Percentiles rank a stretch among this genome's conserved stretches.
Evolutionary conservation across 2,329 filamentous ascomycete species (phyloP).

Genomic region (Hypoxylon sp.): DNA sequence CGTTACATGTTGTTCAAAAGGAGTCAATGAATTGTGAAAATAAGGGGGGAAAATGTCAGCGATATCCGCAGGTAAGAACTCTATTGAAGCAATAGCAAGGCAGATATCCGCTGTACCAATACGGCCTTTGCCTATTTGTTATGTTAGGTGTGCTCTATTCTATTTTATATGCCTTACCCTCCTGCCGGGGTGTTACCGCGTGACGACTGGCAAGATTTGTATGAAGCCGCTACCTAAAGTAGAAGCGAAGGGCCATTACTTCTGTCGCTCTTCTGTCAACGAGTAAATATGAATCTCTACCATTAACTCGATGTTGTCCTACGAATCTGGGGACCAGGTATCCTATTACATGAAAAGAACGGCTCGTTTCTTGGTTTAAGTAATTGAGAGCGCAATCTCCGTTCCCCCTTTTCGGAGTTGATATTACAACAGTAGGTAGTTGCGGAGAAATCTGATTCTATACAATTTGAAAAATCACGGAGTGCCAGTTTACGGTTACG

Average conservation of each 20-base stretch:
- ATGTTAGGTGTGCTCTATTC: not conserved
- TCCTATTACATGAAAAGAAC: not conserved
- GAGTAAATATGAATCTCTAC: too few species aligned
- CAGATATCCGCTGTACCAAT: not conserved
- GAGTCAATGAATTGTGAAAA: not conserved
- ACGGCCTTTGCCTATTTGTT: not conserved
- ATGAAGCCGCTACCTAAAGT: too few species aligned
- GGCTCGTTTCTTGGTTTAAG: not conserved
- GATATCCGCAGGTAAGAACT: not conserved
- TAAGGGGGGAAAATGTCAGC: not conserved
- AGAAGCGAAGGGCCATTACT: too few species aligned
- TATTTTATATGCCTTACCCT: not conserved
- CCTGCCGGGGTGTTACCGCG: not conserved
- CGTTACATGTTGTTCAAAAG: not conserved
- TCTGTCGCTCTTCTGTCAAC: not conserved
- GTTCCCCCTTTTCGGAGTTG: not conserved
- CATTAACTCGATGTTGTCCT: not conserved
- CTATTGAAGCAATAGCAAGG: not conserved
- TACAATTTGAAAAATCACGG: not conserved
- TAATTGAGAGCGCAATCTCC: not conserved
- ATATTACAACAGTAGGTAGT: not conserved
- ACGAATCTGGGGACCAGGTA: too few species aligned
- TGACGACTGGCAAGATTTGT: too few species aligned
- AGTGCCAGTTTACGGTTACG: not conserved
- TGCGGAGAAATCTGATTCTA: not conserved